A percentile compares a stretch with the other conserved stretches of the same genome.
Evolutionary conservation across 2,329 filamentous ascomycete genomes (phyloP).

Genomic region (Hypoxylon sp.): DNA sequence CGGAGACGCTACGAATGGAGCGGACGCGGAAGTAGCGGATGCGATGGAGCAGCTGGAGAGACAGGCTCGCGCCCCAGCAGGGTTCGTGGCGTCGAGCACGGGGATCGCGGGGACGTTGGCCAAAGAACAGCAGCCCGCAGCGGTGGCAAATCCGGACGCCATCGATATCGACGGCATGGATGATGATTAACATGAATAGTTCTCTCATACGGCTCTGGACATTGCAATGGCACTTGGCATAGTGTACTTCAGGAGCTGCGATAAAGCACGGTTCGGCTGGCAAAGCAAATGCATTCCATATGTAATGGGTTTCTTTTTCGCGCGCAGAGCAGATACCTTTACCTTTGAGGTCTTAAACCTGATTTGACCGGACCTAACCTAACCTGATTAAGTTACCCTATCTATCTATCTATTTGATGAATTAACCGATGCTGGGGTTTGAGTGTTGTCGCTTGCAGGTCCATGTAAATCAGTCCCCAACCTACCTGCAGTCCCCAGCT

Average conservation of each 20-base stretch:
- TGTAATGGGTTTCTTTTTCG: slow-evolving; percentile 21
- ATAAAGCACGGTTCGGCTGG: slow-evolving; percentile 25
- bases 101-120: slow-evolving; percentile 75
- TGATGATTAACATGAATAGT: slow-evolving; percentile 61
- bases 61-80: slow-evolving; percentile 87
- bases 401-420: slow-evolving; percentile 21
- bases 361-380: slow-evolving; percentile 1
- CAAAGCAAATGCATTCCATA: slow-evolving; percentile 28
- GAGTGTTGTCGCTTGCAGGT: neutral
- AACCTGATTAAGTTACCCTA: neutral
- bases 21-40: slow-evolving; percentile 72
- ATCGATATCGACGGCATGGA: slow-evolving; percentile 85
- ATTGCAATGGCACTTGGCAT: slow-evolving; percentile 43
- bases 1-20: slow-evolving; percentile 60
- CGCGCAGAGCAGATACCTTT: neutral
- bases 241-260: slow-evolving; percentile 24
- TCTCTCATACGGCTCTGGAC: slow-evolving; percentile 3
- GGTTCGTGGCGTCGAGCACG: slow-evolving; percentile 90
- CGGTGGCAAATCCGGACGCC: slow-evolving; percentile 83
- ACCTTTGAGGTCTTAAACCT: neutral
- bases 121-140: slow-evolving; percentile 59
- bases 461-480: neutral
- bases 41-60: slow-evolving; percentile 92
- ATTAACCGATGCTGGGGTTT: neutral
- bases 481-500: too few species aligned